Percentiles rank a stretch among this genome's conserved stretches.
phyloP scores from a whole-genome alignment of 2,329 filamentous ascomycete genomes.

The Leptographium galeiforme region DNA sequence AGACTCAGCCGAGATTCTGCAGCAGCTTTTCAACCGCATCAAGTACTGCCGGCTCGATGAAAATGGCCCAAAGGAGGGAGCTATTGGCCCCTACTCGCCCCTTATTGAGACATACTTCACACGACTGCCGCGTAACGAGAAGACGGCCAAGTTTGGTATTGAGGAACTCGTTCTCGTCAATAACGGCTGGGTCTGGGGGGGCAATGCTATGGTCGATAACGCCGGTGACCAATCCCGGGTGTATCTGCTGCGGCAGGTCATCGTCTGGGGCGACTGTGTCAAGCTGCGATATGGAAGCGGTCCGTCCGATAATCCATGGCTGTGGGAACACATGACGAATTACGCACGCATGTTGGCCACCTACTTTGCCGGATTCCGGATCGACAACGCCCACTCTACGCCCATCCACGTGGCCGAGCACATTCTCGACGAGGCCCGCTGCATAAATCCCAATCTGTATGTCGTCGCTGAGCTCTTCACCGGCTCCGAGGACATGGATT shows the following conservation, averaged over 20 bases:
- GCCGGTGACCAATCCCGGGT: slow-evolving; percentile 79
- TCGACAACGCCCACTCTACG: slow-evolving; percentile 97
- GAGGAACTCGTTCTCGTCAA: slow-evolving; percentile 76
- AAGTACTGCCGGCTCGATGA: slow-evolving; percentile 93
- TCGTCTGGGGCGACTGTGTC: slow-evolving; percentile 97
- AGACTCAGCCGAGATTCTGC: slow-evolving; percentile 69
- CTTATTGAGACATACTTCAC: slow-evolving; percentile 95
- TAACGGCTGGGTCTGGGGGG: slow-evolving; percentile 98
- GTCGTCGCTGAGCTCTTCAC: slow-evolving; percentile 93
- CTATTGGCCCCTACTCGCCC: slow-evolving; percentile 63
- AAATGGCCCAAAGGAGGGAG: slow-evolving; percentile 74
- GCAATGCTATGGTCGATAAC: slow-evolving; percentile 86
- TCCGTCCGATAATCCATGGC: slow-evolving; percentile 74
- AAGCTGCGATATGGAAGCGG: slow-evolving; percentile 81
- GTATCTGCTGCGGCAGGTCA: slow-evolving; percentile 93
- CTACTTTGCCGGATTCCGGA: slow-evolving; percentile 88
- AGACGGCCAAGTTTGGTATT: slow-evolving; percentile 57
- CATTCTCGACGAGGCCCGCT: slow-evolving; percentile 84
- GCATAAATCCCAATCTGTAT: slow-evolving; percentile 74
- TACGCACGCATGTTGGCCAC: slow-evolving; percentile 89
- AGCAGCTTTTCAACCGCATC: slow-evolving; percentile 86
- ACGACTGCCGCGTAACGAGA: slow-evolving; percentile 64
- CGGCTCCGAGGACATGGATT: slow-evolving; percentile 90
- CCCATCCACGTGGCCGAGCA: slow-evolving; percentile 90
- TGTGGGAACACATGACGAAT: slow-evolving; percentile 92